Evolutionary conservation across 257 asterid genomes (phyloP).

Genomic region (Lycium ferocissimum): DNA sequence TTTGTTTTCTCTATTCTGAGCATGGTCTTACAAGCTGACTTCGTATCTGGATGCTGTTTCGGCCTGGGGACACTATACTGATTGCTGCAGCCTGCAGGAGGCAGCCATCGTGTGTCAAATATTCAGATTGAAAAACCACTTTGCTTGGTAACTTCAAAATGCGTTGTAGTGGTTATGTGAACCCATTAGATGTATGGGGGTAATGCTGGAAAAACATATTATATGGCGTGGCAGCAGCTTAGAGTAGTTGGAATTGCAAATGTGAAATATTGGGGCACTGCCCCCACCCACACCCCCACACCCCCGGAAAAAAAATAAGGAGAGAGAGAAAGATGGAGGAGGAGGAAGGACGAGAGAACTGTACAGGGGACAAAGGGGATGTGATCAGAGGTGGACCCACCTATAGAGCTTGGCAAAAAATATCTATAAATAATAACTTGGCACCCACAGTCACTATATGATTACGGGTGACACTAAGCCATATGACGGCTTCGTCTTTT

Average conservation of each 20-base stretch:
- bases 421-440: not conserved
- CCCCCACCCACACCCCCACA: no score
- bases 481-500: not conserved
- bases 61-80: conserved; percentile 97
- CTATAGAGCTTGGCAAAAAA: no score
- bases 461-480: not conserved
- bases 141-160: conserved; percentile 70
- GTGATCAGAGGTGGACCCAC: no score
- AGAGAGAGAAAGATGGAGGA: no score
- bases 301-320: no score
- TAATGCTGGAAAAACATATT: not conserved
- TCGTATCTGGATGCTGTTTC: conserved; percentile 46
- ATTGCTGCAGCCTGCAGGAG: conserved; percentile 97
- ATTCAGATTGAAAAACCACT: conserved; percentile 91
- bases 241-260: not conserved
- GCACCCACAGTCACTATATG: not conserved
- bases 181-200: not conserved
- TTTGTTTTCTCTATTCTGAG: not conserved
- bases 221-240: not conserved
- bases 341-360: no score
- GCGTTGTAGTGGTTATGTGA: not conserved
- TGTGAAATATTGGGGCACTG: not conserved
- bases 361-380: no score
- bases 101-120: conserved; percentile 77
- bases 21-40: not conserved